These are phyloP conservation scores for Candida odintsovae DNA, from an alignment of 805 yeast species.

Conservation along the genomic window DNA sequence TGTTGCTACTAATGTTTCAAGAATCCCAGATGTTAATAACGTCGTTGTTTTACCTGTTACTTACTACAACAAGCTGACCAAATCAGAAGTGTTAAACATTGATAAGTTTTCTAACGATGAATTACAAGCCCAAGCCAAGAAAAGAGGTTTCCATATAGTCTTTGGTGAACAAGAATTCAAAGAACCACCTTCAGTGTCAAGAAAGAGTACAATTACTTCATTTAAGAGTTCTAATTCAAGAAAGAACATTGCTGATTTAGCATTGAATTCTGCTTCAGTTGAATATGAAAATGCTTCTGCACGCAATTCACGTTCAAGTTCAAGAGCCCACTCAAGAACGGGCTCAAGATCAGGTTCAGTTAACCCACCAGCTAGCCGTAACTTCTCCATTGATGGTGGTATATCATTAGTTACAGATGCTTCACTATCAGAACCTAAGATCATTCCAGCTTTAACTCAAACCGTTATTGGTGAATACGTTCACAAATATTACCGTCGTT, in stretches of 20 bases:
- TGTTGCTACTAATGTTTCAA: conserved; percentile 56
- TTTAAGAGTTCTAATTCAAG: conserved; percentile 19
- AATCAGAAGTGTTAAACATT: conserved; percentile 36
- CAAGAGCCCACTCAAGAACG: conserved; percentile 9
- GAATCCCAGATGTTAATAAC: conserved; percentile 46
- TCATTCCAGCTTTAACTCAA: conserved; percentile 84
- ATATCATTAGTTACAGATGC: conserved; percentile 47
- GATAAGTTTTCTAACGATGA: conserved; percentile 41
- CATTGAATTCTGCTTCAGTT: conserved; percentile 23
- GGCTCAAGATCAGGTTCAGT: conserved; percentile 13
- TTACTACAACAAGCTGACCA: conserved; percentile 53
- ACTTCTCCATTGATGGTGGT: conserved; percentile 29
- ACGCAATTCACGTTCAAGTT: conserved; percentile 13
- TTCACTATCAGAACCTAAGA: conserved; percentile 60
- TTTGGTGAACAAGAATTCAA: conserved; percentile 14
- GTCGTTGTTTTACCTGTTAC: conserved; percentile 61
- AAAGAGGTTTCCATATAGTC: conserved; percentile 39
- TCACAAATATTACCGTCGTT: conserved; percentile 74
- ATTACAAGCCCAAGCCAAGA: conserved; percentile 39
- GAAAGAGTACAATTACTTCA: conserved; percentile 20
- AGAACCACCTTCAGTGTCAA: conserved; percentile 9
- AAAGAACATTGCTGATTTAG: conserved; percentile 24
- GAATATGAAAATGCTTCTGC: conserved; percentile 22
- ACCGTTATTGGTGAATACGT: conserved; percentile 90
- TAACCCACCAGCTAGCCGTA: conserved; percentile 14